These are phyloP conservation scores for Aphanomyces cochlioides DNA, from an alignment of 352 stramenopile genomes.

Conservation along the genomic window DNA sequence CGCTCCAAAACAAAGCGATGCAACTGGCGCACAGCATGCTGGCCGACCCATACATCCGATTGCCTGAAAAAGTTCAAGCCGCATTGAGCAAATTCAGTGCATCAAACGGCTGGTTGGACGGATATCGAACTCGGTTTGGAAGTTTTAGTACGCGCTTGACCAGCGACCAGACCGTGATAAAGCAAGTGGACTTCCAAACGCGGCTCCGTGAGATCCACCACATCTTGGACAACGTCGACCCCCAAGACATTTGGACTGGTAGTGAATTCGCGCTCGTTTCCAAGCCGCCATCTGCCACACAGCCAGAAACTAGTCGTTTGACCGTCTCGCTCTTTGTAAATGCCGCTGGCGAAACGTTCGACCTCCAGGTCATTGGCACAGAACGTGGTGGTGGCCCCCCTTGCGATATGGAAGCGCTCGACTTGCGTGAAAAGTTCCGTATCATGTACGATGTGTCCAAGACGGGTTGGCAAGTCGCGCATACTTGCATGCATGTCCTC, in stretches of 20 bases:
- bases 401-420: slow-evolving; percentile 53
- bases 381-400: slow-evolving; percentile 42
- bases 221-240: slow-evolving; percentile 50
- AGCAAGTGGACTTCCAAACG: slow-evolving; percentile 81
- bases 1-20: slow-evolving; percentile 82
- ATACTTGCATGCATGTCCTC: slow-evolving; percentile 75
- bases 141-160: slow-evolving; percentile 66
- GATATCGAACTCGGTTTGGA: slow-evolving; percentile 78
- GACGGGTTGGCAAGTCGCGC: slow-evolving; percentile 71
- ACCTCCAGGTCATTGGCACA: slow-evolving; percentile 77
- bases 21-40: slow-evolving; percentile 73
- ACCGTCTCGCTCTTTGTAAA: slow-evolving; percentile 77
- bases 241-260: slow-evolving; percentile 77
- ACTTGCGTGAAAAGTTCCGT: slow-evolving; percentile 57
- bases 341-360: slow-evolving; percentile 68
- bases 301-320: slow-evolving; percentile 34
- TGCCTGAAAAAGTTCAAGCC: slow-evolving; percentile 72
- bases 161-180: slow-evolving; percentile 58
- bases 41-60: slow-evolving; percentile 58
- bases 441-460: slow-evolving; percentile 82
- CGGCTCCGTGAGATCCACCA: slow-evolving; percentile 78
- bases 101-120: slow-evolving; percentile 82
- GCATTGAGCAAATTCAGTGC: slow-evolving; percentile 70
- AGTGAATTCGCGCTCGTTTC: slow-evolving; percentile 70
- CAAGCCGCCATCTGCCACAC: slow-evolving; percentile 35